Evolutionary conservation across 208 protist species (phyloP), one percentile per base, ranked within the genome.

Genomic region (Wallacemonas sp.): DNA sequence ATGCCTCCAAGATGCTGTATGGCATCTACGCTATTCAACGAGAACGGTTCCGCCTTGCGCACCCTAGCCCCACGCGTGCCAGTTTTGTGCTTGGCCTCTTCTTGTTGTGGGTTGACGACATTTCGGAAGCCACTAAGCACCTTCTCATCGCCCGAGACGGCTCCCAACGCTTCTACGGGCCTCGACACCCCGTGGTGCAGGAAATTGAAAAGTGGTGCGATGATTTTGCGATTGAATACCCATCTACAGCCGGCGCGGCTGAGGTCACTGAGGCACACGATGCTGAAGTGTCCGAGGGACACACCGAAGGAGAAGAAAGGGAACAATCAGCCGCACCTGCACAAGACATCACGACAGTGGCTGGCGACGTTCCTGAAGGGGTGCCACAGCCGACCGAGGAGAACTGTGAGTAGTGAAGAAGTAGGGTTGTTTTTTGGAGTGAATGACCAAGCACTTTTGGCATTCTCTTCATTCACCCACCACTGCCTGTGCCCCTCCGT

Each of bases 1-100:
- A 94, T 63, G 78, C 87, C 13, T 87, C 84, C 15, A 92, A 93
- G 78, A 96, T 96, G 91, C 64, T 94, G 27, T 68, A 89, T 44
- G 91, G 87, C 30, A 91, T 96, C 58, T 73, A 75, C 44, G 71
- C 60, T n/a, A 87, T 96, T 71, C 91, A 96, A 63, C 74, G 79
- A 32, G 86, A 94, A 44, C 85, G 91, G 19, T 92, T 87, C 55
- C 75, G 78, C 19, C 44, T 65, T 3, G 65, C 61, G 3, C 91
- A 96, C 55, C 91, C 91, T 17, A 87, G 73, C 30, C 71, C 84
- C 19, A 74, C 78, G 45, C 78, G 84, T 29, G 85, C 91, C 13
- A 63, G 83, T 57, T 91, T 93, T 73, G 65, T 96, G 6, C 70
- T 96, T 5, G 91, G 83, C 0, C 68, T 96, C 15, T 96, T 92